A percentile compares a stretch with the other conserved stretches of the same genome.
phyloP scores from a whole-genome alignment of 2,329 filamentous ascomycete species.

The Beauveria asiatica region DNA sequence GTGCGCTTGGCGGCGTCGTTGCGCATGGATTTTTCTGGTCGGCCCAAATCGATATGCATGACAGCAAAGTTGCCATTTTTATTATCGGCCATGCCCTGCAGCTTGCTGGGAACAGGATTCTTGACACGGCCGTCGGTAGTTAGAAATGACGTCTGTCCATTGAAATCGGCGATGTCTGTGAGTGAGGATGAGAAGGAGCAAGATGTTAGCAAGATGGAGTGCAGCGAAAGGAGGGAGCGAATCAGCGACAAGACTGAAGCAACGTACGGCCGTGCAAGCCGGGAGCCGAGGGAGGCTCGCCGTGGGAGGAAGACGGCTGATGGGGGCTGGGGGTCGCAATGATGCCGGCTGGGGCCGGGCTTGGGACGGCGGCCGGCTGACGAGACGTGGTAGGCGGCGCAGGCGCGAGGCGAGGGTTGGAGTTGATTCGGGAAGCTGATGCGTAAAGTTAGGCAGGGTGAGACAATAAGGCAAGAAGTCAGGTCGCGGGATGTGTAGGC shows the following conservation, averaged over 20 bases:
- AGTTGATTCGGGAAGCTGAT: slow-evolving; percentile 7
- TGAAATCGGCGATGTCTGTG: slow-evolving; percentile 14
- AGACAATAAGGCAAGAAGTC: neutral
- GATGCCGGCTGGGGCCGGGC: slow-evolving; percentile 2
- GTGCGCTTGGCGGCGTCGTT: slow-evolving; percentile 50
- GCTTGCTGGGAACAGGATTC: slow-evolving; percentile 53
- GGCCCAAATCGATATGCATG: slow-evolving; percentile 50
- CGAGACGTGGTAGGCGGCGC: slow-evolving; percentile 5
- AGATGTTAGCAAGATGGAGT: neutral
- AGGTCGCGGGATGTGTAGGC: neutral
- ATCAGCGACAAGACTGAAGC: neutral
- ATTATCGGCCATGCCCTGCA: slow-evolving; percentile 48
- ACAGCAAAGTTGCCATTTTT: slow-evolving; percentile 54
- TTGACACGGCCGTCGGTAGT: slow-evolving; percentile 28
- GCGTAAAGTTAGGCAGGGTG: neutral
- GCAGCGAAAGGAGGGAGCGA: neutral
- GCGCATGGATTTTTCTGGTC: slow-evolving; percentile 37
- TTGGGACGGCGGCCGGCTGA: slow-evolving; percentile 3
- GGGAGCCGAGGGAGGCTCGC: slow-evolving; percentile 1
- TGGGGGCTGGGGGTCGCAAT: slow-evolving; percentile 1
- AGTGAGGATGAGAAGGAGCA: neutral
- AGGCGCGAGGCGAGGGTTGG: slow-evolving; percentile 2
- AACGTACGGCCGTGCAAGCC: slow-evolving; percentile 5
- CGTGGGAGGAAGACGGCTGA: neutral
- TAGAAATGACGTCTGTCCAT: slow-evolving; percentile 10